phyloP scores from a whole-genome alignment of 169 alveolate genomes.

The Cryptosporidium canis region DNA sequence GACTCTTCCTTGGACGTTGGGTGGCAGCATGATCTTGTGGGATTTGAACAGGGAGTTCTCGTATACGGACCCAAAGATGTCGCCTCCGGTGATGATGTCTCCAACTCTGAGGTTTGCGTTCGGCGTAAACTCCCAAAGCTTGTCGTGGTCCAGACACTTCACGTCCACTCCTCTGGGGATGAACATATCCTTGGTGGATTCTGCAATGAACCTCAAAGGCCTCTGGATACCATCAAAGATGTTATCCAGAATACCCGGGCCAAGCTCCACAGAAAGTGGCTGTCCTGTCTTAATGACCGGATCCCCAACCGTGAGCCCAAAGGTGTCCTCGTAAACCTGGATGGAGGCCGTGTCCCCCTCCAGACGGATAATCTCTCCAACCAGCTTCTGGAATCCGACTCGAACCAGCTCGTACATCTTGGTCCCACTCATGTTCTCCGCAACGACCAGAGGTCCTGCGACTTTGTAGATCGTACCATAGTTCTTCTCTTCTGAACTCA shows the following conservation, averaged over 20 bases:
- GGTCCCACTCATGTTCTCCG: conserved; percentile 98
- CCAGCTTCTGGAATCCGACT: conserved; percentile 95
- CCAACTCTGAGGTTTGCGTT: conserved; percentile 87
- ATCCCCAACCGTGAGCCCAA: conserved; percentile 98
- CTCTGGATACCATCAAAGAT: conserved; percentile 99
- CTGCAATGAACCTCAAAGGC: conserved; percentile 94
- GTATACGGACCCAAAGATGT: conserved; percentile 92
- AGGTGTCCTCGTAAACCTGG: conserved; percentile 98
- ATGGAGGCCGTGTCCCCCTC: conserved; percentile 98
- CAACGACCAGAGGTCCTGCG: conserved; percentile 97
- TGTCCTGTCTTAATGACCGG: conserved; percentile 97
- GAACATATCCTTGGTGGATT: conserved; percentile 86
- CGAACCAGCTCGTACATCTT: conserved; percentile 97
- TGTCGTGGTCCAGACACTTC: conserved; percentile 90
- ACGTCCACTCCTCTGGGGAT: conserved; percentile 97
- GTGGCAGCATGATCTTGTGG: conserved; percentile 96
- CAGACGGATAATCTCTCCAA: conserved; percentile 97
- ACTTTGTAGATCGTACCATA: conserved; percentile 92
- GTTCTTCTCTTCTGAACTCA: conserved; percentile 54
- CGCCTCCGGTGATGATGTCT: conserved; percentile 97
- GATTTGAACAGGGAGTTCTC: conserved; percentile 94
- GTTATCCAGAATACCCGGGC: conserved; percentile 96
- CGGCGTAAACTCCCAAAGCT: conserved; percentile 93
- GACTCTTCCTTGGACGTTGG: conserved; percentile 94
- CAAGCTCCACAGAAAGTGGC: conserved; percentile 97